phyloP scores from a whole-genome alignment of 169 alveolate species.

The Cyclospora cayetanensis region DNA sequence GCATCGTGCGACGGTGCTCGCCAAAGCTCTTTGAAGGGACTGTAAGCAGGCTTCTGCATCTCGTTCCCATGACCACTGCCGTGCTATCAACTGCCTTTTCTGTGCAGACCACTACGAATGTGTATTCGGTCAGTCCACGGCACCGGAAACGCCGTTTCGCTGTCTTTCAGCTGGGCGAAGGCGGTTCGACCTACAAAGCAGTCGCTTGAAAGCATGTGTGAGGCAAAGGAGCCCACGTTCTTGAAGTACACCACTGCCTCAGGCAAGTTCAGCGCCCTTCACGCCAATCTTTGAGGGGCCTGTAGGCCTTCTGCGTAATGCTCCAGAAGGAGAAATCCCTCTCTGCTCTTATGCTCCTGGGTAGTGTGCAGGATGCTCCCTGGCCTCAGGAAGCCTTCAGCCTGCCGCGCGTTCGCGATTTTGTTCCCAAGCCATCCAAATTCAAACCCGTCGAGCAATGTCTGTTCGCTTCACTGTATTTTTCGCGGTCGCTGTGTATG shows the following conservation, averaged over 20 bases:
- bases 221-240: background rate
- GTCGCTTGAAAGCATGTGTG: background rate
- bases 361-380: no score
- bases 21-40: background rate
- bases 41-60: background rate
- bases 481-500: no score
- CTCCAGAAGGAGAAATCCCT: no score
- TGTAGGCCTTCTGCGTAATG: no score
- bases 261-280: background rate
- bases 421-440: no score
- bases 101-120: constrained; percentile 26
- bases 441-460: no score
- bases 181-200: constrained; percentile 57
- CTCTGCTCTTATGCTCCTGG: no score
- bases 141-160: constrained; percentile 56
- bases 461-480: no score
- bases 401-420: no score
- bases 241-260: constrained; percentile 42
- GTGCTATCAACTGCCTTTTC: no score
- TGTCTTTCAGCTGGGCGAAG: constrained; percentile 40
- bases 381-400: no score
- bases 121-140: constrained; percentile 36
- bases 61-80: background rate
- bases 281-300: no score
- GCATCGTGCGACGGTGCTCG: background rate